Evolutionary conservation across 495 filamentous ascomycete genomes (phyloP).

Genomic region (Thozetella sp.): DNA sequence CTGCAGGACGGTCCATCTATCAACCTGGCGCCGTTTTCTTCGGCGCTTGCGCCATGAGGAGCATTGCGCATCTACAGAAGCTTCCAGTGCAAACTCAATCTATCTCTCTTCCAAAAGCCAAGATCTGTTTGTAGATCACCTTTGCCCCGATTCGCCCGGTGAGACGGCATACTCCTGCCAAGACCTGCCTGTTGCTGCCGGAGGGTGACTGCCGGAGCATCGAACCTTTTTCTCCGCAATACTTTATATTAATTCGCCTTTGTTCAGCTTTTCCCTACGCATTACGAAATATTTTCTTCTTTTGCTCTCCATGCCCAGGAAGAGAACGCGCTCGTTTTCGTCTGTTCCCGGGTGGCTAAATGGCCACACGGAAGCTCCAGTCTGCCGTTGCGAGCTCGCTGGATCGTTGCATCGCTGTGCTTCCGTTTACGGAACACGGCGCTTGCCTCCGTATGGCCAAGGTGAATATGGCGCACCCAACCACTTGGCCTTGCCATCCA

Average conservation of each 20-base stretch:
- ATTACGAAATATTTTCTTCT: neutral
- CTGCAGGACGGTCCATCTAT: no score
- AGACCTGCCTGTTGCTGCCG: constrained; percentile 8
- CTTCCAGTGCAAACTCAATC: no score
- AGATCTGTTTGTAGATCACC: constrained; percentile 8
- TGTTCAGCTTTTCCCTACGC: no score
- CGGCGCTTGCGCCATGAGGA: no score
- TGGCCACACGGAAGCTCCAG: neutral
- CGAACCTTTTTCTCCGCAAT: constrained; percentile 8
- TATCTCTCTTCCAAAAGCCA: constrained; percentile 11
- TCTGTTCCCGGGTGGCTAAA: neutral
- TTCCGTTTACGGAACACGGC: constrained; percentile 3
- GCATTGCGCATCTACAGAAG: neutral
- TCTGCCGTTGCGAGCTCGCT: neutral
- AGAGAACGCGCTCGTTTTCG: neutral
- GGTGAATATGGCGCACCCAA: no score
- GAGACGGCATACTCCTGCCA: neutral
- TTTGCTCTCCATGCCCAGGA: neutral
- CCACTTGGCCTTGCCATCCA: no score
- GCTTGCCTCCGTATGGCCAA: constrained; percentile 7
- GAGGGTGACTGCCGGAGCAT: constrained; percentile 18
- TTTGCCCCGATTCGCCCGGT: neutral
- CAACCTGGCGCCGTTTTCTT: no score
- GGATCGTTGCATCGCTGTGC: neutral
- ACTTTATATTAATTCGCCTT: constrained; percentile 12